A percentile compares a stretch with the other conserved stretches of the same genome.
Evolutionary conservation across 441 rosid species (phyloP).

Genomic region (Gossypium davidsonii): DNA sequence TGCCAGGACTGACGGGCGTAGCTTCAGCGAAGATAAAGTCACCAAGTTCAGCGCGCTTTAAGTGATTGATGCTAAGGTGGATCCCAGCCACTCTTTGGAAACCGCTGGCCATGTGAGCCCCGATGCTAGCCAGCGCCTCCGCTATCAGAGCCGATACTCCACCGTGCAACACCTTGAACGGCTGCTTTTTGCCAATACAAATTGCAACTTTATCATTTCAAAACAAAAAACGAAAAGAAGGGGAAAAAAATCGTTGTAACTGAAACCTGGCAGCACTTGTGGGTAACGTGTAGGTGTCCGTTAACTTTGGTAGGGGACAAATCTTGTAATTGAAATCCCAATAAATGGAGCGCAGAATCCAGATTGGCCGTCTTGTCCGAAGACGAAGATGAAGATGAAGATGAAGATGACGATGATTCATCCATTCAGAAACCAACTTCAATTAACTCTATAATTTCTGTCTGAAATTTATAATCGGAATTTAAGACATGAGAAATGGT

Average conservation of each 20-base stretch:
- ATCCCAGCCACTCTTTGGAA: slow-evolving; percentile 74
- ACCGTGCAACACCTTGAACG: slow-evolving; percentile 88
- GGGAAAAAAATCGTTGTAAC: neutral
- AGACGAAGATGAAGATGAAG: neutral
- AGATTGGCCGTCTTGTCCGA: slow-evolving; percentile 33
- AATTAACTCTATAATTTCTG: neutral
- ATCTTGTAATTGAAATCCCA: slow-evolving; percentile 61
- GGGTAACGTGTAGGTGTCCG: slow-evolving; percentile 55
- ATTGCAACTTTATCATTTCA: neutral
- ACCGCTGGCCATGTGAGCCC: slow-evolving; percentile 84
- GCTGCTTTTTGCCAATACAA: slow-evolving; percentile 32
- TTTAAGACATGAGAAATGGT: neutral
- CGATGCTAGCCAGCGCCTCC: slow-evolving; percentile 78
- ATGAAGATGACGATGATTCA: slow-evolving; percentile 14
- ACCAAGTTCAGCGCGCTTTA: slow-evolving; percentile 67
- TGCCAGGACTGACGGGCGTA: slow-evolving; percentile 57
- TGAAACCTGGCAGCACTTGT: slow-evolving; percentile 34
- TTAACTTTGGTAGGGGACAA: slow-evolving; percentile 45
- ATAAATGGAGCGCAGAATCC: slow-evolving; percentile 34
- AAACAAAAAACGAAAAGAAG: neutral
- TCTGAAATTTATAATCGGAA: neutral
- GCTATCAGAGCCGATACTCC: slow-evolving; percentile 87
- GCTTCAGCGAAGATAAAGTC: slow-evolving; percentile 71
- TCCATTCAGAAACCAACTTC: slow-evolving; percentile 18
- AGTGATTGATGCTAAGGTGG: slow-evolving; percentile 71